These are phyloP conservation scores for Aristolochia californica DNA, from an alignment of 164 flowering plant genomes.

Conservation along the genomic window DNA sequence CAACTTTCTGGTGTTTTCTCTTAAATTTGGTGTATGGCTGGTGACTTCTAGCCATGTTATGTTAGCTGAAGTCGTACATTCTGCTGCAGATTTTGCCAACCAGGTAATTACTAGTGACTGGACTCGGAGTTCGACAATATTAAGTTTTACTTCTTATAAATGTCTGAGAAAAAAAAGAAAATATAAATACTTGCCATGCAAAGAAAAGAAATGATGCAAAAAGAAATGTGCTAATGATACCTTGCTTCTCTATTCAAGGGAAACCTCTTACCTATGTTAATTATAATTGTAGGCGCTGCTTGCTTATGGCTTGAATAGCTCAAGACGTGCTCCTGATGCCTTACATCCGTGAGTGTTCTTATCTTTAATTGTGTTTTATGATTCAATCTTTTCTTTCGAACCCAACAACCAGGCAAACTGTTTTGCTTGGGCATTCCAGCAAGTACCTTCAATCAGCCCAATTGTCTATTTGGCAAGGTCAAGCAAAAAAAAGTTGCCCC, in stretches of 20 bases:
- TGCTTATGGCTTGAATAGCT: conserved; percentile 95
- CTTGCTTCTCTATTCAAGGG: too few relatives aligned
- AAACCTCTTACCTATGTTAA: too few relatives aligned
- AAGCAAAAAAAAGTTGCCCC: background rate
- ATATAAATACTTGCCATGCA: background rate
- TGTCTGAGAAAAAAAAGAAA: background rate
- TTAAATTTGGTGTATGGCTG: conserved; percentile 92
- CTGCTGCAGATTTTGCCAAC: conserved; percentile 94
- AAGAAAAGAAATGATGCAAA: too few relatives aligned
- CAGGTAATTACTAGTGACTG: conserved; percentile 38
- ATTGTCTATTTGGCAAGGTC: too few relatives aligned
- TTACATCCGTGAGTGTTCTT: conserved; percentile 78
- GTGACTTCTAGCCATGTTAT: conserved; percentile 88
- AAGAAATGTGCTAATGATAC: too few relatives aligned
- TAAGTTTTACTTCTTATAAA: too few relatives aligned
- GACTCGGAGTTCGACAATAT: too few relatives aligned
- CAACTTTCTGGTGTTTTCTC: conserved; percentile 92
- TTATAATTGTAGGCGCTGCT: conserved; percentile 73
- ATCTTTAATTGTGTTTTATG: background rate
- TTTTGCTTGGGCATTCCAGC: too few relatives aligned
- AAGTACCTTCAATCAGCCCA: background rate
- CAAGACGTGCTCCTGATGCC: conserved; percentile 98
- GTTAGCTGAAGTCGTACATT: conserved; percentile 91
- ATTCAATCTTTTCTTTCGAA: background rate
- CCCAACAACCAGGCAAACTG: too few relatives aligned